Evolutionary conservation across 768 basidiomycete genomes (phyloP).

Genomic region (Mycena pura): DNA sequence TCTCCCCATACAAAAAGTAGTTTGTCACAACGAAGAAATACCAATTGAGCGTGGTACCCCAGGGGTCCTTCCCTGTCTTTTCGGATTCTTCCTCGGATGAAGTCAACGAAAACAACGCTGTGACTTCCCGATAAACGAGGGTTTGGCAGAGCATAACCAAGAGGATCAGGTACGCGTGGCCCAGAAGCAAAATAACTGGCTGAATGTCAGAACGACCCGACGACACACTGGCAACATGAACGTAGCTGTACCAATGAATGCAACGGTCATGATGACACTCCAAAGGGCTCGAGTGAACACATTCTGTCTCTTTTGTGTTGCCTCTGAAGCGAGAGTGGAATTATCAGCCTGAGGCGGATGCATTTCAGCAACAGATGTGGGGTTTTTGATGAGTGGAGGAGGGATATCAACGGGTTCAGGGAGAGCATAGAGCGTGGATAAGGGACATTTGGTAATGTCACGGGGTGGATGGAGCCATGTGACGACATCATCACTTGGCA

Average conservation of each 20-base stretch:
- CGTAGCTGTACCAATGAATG: conserved; percentile 74
- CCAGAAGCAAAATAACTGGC: conserved; percentile 75
- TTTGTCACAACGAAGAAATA: conserved; percentile 99
- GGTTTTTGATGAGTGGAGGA: conserved; percentile 25
- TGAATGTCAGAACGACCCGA: conserved; percentile 11
- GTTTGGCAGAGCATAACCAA: conserved; percentile 93
- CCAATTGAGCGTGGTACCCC: conserved; percentile 99
- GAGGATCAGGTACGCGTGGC: conserved; percentile 92
- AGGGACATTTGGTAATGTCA: too few relatives aligned
- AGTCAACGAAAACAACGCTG: conserved; percentile 85
- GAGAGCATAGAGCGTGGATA: not conserved
- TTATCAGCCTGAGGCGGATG: not conserved
- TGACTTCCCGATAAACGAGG: conserved; percentile 95
- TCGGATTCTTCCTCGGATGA: conserved; percentile 52
- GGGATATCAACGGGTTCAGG: conserved; percentile 30
- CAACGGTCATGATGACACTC: conserved; percentile 97
- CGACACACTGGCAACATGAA: not conserved
- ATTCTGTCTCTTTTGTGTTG: conserved; percentile 77
- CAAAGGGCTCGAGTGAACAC: conserved; percentile 83
- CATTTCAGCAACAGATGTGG: conserved; percentile 1
- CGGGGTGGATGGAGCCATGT: too few relatives aligned
- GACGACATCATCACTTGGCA: too few relatives aligned
- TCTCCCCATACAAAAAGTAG: conserved; percentile 98
- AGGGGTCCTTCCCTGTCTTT: conserved; percentile 72
- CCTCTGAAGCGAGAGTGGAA: conserved; percentile 55